Evolutionary conservation across 305 asterid species (phyloP).

Genomic region (Rubia balearica): DNA sequence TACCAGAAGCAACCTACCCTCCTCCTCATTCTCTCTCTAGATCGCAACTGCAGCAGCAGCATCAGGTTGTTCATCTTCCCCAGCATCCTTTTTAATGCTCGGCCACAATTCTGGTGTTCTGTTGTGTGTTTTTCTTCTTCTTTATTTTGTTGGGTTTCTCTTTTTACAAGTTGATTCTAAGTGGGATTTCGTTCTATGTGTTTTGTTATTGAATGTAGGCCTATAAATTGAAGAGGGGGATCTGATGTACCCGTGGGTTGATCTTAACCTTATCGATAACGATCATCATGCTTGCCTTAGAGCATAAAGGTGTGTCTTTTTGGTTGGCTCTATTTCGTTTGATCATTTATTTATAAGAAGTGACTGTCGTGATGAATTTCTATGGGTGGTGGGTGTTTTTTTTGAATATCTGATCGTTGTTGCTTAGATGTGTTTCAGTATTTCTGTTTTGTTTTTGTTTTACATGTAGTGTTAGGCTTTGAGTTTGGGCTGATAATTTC

Average conservation of each 20-base stretch:
- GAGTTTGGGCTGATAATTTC: neutral
- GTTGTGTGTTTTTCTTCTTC: no score
- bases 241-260: constrained; percentile 74
- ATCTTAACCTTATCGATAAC: constrained; percentile 41
- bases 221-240: constrained; percentile 35
- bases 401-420: no score
- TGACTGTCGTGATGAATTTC: neutral
- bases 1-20: no score
- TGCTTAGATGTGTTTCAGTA: no score
- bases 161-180: no score
- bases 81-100: no score
- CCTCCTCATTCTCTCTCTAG: no score
- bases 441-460: neutral
- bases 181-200: neutral
- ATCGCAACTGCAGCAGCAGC: no score
- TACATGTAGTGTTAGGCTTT: neutral
- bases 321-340: neutral
- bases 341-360: neutral
- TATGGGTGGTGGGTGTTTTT: neutral
- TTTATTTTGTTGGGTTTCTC: no score
- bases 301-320: constrained; percentile 46
- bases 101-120: no score
- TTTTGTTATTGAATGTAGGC: constrained; percentile 5
- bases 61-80: no score
- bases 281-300: constrained; percentile 52